A percentile compares a stretch with the other conserved stretches of the same genome.
phyloP scores from a whole-genome alignment of 257 asterid species.

The Jacaranda mimosifolia region DNA sequence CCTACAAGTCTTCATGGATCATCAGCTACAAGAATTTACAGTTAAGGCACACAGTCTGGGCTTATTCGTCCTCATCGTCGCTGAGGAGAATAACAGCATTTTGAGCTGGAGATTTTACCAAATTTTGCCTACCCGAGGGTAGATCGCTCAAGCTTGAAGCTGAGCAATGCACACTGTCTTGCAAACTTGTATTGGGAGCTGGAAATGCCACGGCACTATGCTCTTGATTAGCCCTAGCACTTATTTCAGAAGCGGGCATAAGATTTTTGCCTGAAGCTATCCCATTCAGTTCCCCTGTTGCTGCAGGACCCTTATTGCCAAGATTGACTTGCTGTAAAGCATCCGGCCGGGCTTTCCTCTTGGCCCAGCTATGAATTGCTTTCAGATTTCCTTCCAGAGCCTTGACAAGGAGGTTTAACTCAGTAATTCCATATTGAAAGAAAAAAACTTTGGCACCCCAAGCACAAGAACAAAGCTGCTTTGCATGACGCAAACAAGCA shows the following conservation, averaged over 20 bases:
- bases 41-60: not conserved
- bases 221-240: constrained; percentile 23
- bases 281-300: not conserved
- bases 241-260: not conserved
- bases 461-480: constrained; percentile 67
- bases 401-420: constrained; percentile 64
- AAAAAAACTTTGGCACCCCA: constrained; percentile 56
- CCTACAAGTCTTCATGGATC: not conserved
- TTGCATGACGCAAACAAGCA: constrained; percentile 69
- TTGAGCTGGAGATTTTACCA: not conserved
- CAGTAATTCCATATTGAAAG: constrained; percentile 52
- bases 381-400: constrained; percentile 69
- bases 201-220: not conserved
- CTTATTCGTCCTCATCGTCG: constrained; percentile 45
- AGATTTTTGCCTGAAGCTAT: not conserved
- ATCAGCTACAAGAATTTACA: not conserved
- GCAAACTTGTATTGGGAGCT: not conserved
- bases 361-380: constrained; percentile 53
- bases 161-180: not conserved
- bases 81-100: constrained; percentile 36
- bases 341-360: constrained; percentile 45
- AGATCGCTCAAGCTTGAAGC: not conserved
- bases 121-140: not conserved
- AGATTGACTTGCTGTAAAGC: constrained; percentile 2
- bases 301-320: not conserved